A percentile compares a stretch with the other conserved stretches of the same genome.
These are phyloP conservation scores for Pyrus pyrifolia DNA, from an alignment of 306 rosid genomes.

Conservation along the genomic window DNA sequence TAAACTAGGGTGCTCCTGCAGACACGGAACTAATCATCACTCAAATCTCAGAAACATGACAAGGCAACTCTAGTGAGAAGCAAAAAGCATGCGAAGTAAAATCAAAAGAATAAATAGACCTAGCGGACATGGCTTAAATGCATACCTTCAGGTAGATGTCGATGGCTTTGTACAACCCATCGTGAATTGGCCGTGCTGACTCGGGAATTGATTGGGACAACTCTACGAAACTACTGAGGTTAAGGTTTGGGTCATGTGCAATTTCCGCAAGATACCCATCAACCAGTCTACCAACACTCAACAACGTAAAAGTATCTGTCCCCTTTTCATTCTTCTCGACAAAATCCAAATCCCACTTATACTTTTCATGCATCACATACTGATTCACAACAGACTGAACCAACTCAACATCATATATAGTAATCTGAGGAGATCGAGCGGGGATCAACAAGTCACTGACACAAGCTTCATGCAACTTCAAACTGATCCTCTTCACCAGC, in stretches of 20 bases:
- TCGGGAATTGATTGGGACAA: conserved; percentile 66
- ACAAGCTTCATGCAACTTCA: conserved; percentile 73
- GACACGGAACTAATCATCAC: conserved; percentile 1
- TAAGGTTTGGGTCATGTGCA: conserved; percentile 59
- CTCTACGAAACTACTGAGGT: conserved; percentile 47
- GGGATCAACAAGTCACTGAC: conserved; percentile 71
- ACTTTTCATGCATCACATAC: conserved; percentile 40
- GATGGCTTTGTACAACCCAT: conserved; percentile 69
- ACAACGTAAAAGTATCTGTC: conserved; percentile 33
- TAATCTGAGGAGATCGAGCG: conserved; percentile 57
- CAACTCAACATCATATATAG: conserved; percentile 60
- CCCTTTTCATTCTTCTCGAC: conserved; percentile 52
- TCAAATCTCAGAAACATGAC: neutral
- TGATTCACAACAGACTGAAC: conserved; percentile 55
- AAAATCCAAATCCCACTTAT: conserved; percentile 17
- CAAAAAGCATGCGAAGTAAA: neutral
- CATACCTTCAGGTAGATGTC: conserved; percentile 81
- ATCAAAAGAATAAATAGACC: neutral
- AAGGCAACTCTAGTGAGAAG: neutral
- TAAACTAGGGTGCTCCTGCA: conserved; percentile 71
- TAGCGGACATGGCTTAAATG: neutral
- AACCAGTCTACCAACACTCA: conserved; percentile 67
- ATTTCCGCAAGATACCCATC: conserved; percentile 74
- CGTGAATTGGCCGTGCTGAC: conserved; percentile 72
- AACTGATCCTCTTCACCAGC: conserved; percentile 51